Base-by-base conservation (phyloP, 345 rosid species). In the Garcia nutans region DNA sequence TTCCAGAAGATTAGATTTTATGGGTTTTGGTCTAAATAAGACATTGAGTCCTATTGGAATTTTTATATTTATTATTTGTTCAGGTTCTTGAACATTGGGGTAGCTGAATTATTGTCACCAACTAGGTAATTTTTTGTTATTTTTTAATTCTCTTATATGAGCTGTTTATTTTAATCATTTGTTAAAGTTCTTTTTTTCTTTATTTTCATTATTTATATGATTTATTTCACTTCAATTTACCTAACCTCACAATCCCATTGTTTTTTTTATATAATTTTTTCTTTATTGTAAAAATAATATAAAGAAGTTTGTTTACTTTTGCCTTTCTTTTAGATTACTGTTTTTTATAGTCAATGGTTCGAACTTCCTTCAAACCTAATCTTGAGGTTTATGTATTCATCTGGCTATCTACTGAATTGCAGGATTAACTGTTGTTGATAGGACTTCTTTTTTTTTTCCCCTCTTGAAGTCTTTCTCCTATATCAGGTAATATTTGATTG, bases 211-310 rank as follows among this genome's bases (percentile, higher is more conserved):
- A 64, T 72, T 78, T 71, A 61, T 67, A 19, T 68, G 77, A 73
- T 76, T 85, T 75, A 77, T 72, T 81, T 77, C 26, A 62, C 69
- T 73, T 76, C 75, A 76, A 71, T 76, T 59, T 64, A 78, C 85
- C 85, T 76, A 82, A 84, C 81, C 68, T 76, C 55, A 45, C 75
- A 77, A 76, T 70, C 78, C 22, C 55, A 71, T 23, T 37, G n/a
- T 65, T 31, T 44, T 65, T 33, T 58, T 56, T 49, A n/a, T n/a
- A n/a, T n/a, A n/a, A n/a, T 50, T 47, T 37, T 37, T 5, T 37
- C 41, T 37, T 61, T 8, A 68, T 47, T 62, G 44, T 52, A 42
- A 66, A 63, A 22, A 72, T 22, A 68, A 13, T 28, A 62, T 67
- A 70, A 71, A 61, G 50, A 49, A 74, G 68, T 24, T 49, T 28